Conservation (phyloP, 129 eudicot genomes). For the Centrapalus pauciflorus region DNA sequence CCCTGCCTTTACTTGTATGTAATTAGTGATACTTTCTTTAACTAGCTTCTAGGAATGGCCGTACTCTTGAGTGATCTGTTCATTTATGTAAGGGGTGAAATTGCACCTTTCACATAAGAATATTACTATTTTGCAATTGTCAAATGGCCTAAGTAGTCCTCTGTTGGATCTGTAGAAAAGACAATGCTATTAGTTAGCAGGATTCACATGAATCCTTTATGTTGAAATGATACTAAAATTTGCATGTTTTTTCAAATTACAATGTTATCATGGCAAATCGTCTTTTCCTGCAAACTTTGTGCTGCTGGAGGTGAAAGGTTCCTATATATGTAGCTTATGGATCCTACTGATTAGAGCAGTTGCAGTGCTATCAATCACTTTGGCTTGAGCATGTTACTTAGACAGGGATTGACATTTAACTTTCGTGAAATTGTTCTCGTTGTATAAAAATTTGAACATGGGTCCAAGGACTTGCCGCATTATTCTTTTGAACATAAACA, state of each 20-base stretch:
- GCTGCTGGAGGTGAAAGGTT: background rate
- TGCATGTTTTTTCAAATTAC: background rate
- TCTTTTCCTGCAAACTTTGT: background rate
- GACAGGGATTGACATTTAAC: background rate
- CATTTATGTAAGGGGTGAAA: background rate
- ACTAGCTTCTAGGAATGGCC: background rate
- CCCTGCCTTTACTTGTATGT: background rate
- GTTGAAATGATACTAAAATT: background rate
- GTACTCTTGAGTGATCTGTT: background rate
- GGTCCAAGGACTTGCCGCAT: background rate
- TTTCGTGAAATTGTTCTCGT: background rate
- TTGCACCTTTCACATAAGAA: background rate
- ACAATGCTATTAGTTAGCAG: background rate
- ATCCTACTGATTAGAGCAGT: background rate
- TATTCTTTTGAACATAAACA: too few species aligned
- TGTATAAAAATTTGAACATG: background rate
- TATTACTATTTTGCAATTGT: background rate
- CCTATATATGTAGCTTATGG: background rate
- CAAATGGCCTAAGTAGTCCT: background rate
- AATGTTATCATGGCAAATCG: background rate
- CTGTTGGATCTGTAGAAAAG: background rate
- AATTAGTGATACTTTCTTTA: background rate
- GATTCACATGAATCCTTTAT: background rate
- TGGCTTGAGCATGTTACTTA: background rate
- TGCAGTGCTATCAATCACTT: background rate